Evolutionary conservation across 164 flowering plant species (phyloP).

Genomic region (Houttuynia cordata): DNA sequence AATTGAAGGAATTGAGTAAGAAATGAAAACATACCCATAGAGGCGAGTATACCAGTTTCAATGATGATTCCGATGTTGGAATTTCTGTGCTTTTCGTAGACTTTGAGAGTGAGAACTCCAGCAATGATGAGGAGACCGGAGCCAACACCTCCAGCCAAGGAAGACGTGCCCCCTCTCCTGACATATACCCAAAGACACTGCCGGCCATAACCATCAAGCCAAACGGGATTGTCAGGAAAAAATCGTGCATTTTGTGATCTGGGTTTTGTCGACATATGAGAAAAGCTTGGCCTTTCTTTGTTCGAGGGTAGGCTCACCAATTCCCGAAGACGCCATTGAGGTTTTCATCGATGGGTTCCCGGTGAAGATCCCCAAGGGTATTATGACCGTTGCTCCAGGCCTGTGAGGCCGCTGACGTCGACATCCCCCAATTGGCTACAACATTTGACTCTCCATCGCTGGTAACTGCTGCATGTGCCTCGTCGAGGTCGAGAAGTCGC

Average conservation of each 20-base stretch:
- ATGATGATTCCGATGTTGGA: conserved; percentile 49
- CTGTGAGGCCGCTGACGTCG: too few species aligned
- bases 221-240: conserved; percentile 93
- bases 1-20: too few species aligned
- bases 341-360: too few species aligned
- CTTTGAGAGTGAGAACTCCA: conserved; percentile 71
- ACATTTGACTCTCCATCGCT: too few species aligned
- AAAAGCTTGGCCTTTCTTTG: neutral
- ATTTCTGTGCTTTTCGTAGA: conserved; percentile 56
- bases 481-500: too few species aligned
- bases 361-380: too few species aligned
- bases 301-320: too few species aligned
- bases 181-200: conserved; percentile 61
- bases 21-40: too few species aligned
- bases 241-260: conserved; percentile 71
- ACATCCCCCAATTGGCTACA: too few species aligned
- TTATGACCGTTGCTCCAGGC: too few species aligned
- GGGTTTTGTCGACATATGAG: neutral
- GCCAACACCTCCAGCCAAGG: conserved; percentile 71
- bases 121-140: conserved; percentile 68
- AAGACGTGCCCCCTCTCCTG: conserved; percentile 63
- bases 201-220: conserved; percentile 60
- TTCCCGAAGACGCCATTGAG: too few species aligned
- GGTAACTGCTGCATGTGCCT: too few species aligned
- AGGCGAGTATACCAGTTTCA: conserved; percentile 43